Percentiles rank a stretch among this genome's conserved stretches.
Evolutionary conservation across 2,329 filamentous ascomycete genomes (phyloP).

Genomic region (Alternaria postmessia): DNA sequence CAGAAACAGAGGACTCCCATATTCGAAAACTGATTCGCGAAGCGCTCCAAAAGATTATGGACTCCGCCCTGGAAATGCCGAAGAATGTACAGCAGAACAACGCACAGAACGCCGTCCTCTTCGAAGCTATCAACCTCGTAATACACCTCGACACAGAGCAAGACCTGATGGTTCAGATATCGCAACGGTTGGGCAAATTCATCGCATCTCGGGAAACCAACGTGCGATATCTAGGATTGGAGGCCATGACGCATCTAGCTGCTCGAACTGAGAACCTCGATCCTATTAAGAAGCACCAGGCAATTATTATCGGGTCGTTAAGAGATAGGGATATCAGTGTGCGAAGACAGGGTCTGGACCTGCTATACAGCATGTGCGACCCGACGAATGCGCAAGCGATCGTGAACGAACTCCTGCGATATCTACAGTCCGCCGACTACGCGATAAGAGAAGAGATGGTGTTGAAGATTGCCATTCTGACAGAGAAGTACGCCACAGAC

Average conservation of each 20-base stretch:
- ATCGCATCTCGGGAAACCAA: constrained; percentile 98
- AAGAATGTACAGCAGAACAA: constrained; percentile 99
- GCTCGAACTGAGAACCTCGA: constrained; percentile 92
- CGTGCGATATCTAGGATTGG: constrained; percentile 91
- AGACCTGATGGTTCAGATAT: constrained; percentile 95
- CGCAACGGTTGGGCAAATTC: constrained; percentile 87
- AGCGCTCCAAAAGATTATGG: constrained; percentile 88
- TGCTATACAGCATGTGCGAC: constrained; percentile 99
- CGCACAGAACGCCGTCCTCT: constrained; percentile 95
- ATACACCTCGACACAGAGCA: constrained; percentile 97
- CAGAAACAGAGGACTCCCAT: constrained; percentile 79
- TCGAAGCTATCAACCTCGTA: constrained; percentile 97
- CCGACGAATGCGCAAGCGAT: constrained; percentile 92
- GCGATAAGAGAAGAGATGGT: constrained; percentile 99
- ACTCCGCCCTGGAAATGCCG: constrained; percentile 88
- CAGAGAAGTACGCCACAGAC: constrained; percentile 97
- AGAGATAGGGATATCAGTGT: constrained; percentile 98
- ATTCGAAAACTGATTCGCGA: constrained; percentile 91
- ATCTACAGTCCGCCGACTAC: constrained; percentile 95
- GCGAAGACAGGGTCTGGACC: constrained; percentile 89
- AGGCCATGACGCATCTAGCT: constrained; percentile 98
- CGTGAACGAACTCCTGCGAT: constrained; percentile 90
- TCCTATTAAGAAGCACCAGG: constrained; percentile 97
- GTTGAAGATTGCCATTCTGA: constrained; percentile 96
- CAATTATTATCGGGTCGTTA: constrained; percentile 91